Evolutionary conservation across 2,329 filamentous ascomycete species (phyloP).

Genomic region (Trichoderma afroharzianum): DNA sequence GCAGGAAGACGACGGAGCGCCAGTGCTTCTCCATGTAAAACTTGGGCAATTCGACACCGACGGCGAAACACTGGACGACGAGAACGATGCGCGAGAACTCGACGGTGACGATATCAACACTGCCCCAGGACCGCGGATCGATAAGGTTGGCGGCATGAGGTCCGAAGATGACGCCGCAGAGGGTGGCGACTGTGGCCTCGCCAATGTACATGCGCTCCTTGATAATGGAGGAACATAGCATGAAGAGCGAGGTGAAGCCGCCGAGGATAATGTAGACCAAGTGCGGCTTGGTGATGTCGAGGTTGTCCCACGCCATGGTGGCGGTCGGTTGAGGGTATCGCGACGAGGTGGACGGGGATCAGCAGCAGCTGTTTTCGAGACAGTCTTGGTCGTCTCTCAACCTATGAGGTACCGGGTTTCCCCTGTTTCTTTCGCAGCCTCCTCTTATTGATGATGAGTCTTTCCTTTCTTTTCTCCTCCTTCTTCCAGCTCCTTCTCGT

Average conservation of each 20-base stretch:
- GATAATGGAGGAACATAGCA: conserved; percentile 96
- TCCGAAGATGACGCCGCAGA: conserved; percentile 85
- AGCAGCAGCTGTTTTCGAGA: not conserved
- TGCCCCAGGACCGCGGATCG: conserved; percentile 73
- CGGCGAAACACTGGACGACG: conserved; percentile 88
- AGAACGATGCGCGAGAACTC: conserved; percentile 87
- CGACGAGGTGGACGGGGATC: not conserved
- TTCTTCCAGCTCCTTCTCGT: not conserved
- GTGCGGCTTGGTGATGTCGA: conserved; percentile 88
- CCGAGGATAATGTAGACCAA: conserved; percentile 98
- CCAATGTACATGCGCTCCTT: conserved; percentile 99
- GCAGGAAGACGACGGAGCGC: conserved; percentile 82
- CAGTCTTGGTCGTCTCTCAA: not conserved
- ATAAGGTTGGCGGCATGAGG: conserved; percentile 81
- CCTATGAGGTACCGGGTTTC: not conserved
- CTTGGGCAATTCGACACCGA: conserved; percentile 85
- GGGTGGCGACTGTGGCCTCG: conserved; percentile 89
- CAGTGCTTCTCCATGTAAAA: conserved; percentile 98
- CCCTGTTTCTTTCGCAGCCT: not conserved
- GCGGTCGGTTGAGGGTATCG: not conserved
- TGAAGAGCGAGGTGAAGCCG: conserved; percentile 96
- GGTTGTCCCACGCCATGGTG: conserved; percentile 72
- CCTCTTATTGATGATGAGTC: not conserved
- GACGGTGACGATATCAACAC: conserved; percentile 78
- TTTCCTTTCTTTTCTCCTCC: not conserved